Conservation (phyloP, 306 rosid species). For the Mimosa bimucronata region DNA sequence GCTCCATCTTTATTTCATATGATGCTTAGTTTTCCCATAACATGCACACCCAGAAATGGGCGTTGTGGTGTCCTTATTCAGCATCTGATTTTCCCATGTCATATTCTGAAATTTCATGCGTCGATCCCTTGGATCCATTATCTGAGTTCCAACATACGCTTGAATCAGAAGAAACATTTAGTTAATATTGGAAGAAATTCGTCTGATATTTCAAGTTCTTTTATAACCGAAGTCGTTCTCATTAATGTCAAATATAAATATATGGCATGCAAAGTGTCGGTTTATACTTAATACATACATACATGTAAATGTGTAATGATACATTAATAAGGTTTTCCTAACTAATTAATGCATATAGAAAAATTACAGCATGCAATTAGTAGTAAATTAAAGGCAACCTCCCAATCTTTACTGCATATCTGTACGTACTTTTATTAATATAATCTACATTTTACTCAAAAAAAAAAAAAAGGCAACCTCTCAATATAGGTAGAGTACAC, state of each 20-base stretch:
- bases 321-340: constrained; percentile 4
- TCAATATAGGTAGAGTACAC: constrained; percentile 3
- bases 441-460: no score
- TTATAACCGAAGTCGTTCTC: background rate
- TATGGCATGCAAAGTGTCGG: constrained; percentile 3
- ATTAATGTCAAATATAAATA: background rate
- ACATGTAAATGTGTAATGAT: constrained; percentile 5
- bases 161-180: background rate
- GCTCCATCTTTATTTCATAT: background rate
- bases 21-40: background rate
- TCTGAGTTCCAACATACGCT: background rate
- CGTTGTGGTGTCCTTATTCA: constrained; percentile 15
- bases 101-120: constrained; percentile 8
- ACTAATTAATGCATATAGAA: background rate
- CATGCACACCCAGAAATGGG: background rate
- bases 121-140: background rate
- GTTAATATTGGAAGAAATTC: background rate
- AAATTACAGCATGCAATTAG: constrained; percentile 19
- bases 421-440: no score
- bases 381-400: constrained; percentile 14
- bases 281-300: background rate
- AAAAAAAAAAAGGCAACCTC: constrained; percentile 23
- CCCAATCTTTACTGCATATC: no score
- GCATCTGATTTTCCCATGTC: constrained; percentile 17
- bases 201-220: background rate